Conservation (phyloP, 495 filamentous ascomycete genomes). For the Penicillium desertorum region DNA sequence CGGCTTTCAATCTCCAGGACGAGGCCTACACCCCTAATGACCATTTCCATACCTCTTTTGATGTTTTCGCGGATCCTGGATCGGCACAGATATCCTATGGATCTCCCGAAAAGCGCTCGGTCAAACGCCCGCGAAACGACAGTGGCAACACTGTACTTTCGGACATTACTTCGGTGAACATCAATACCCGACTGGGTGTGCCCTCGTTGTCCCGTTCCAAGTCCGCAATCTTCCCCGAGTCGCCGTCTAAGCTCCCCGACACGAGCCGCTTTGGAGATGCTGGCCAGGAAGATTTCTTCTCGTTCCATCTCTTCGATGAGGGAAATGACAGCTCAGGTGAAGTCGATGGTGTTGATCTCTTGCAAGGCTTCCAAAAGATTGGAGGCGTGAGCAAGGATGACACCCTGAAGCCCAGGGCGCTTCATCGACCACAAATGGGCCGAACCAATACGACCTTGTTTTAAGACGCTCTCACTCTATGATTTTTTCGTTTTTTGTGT, state of each 20-base stretch:
- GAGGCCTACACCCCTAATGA: constrained; percentile 50
- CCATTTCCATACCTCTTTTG: constrained; percentile 57
- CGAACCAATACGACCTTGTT: constrained; percentile 48
- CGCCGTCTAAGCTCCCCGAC: constrained; percentile 49
- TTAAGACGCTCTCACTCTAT: constrained; percentile 21
- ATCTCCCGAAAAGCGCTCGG: constrained; percentile 75
- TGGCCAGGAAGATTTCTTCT: constrained; percentile 62
- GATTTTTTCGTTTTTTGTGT: not conserved
- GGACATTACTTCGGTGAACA: constrained; percentile 59
- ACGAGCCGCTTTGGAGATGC: constrained; percentile 56
- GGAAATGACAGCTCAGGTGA: constrained; percentile 52
- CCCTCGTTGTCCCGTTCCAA: constrained; percentile 38
- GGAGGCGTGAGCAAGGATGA: constrained; percentile 52
- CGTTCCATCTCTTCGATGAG: constrained; percentile 58
- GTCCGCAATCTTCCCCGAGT: constrained; percentile 48
- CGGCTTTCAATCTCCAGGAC: constrained; percentile 67
- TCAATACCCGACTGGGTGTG: constrained; percentile 51
- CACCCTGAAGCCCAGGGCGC: constrained; percentile 27
- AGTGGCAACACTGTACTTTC: constrained; percentile 53
- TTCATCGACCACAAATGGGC: constrained; percentile 41
- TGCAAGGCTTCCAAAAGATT: constrained; percentile 89
- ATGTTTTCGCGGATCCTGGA: constrained; percentile 69
- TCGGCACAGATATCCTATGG: constrained; percentile 53
- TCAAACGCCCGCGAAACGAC: constrained; percentile 61
- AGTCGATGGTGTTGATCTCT: constrained; percentile 73